Evolutionary conservation across 306 rosid species (phyloP), one percentile per base, ranked within the genome.

Genomic region (Cucumis melo): DNA sequence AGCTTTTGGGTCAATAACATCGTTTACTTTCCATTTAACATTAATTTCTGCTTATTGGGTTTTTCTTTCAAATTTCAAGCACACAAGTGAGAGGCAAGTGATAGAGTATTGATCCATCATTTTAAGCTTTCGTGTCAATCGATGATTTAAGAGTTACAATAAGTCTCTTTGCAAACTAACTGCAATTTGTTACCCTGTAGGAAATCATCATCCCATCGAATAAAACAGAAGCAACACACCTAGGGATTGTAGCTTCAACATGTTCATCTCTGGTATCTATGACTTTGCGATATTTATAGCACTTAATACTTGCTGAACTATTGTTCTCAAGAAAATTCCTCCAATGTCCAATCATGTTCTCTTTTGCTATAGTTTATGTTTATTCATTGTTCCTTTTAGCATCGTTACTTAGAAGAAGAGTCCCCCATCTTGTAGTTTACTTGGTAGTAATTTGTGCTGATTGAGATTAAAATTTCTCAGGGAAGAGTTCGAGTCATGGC

Each of bases 401-500:
- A 13, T 21, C 11, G 21, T 39, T 41, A 38, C 34, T 41, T 68
- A 13, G 11, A 34, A 8, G 71, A 34, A 8, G 71, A 63, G 36
- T 14, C 38, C 10, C 46, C 71, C 19, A 8, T 19, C 54, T 39
- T 67, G 74, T 34, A 20, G 65, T 53, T 21, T 41, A 48, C 13
- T 77, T 67, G 46, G 50, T 83, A 34, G 15, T 50, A 12, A 21
- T 39, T 54, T 61, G 42, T 79, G 76, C 77, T 78, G 61, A 32
- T 20, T 17, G 77, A 74, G 68, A 55, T 78, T 29, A 78, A 78
- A 55, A 23, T 21, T 71, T 63, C 81, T 36, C 81, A 94, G 99
- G 99, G 96, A n/a, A 87, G 93, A 80, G 86, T 92, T 68, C 96
- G 97, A 24, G 84, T 94, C 42, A 80, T 94, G 88, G 93, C 95